These are phyloP conservation scores for Globisporangium irregulare DNA, from an alignment of 352 stramenopile species.

Conservation along the genomic window DNA sequence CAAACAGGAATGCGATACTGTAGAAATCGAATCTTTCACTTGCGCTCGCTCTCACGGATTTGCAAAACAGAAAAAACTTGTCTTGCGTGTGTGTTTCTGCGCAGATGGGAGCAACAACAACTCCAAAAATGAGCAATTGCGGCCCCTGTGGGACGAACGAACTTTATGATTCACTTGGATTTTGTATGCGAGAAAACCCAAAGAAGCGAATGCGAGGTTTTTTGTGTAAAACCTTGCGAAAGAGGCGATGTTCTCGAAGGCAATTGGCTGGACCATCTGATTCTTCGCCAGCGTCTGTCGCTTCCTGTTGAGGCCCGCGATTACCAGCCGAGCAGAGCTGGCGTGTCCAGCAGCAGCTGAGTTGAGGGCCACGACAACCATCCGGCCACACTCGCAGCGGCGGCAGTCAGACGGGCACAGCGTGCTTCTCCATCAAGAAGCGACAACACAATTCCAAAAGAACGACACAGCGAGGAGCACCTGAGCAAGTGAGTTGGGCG, in stretches of 20 bases:
- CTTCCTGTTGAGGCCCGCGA: neutral
- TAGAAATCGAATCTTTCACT: neutral
- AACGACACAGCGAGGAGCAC: neutral
- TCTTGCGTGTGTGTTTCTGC: neutral
- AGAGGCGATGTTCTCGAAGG: neutral
- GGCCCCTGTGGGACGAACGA: neutral
- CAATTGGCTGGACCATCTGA: neutral
- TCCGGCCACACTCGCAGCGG: neutral
- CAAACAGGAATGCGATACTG: neutral
- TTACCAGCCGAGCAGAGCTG: neutral
- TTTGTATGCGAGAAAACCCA: neutral
- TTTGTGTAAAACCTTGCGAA: neutral
- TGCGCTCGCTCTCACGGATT: neutral
- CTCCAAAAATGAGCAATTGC: neutral
- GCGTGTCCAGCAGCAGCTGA: neutral
- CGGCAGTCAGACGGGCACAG: neutral
- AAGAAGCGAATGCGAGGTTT: neutral
- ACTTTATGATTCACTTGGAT: neutral
- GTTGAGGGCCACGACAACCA: neutral
- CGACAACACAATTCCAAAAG: slow-evolving; percentile 2
- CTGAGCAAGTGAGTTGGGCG: neutral
- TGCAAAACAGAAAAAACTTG: neutral
- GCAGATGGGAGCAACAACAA: neutral
- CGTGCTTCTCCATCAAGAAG: neutral
- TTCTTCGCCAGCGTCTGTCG: neutral